phyloP scores from a whole-genome alignment of 306 rosid genomes.

The Sicyos edulis region DNA sequence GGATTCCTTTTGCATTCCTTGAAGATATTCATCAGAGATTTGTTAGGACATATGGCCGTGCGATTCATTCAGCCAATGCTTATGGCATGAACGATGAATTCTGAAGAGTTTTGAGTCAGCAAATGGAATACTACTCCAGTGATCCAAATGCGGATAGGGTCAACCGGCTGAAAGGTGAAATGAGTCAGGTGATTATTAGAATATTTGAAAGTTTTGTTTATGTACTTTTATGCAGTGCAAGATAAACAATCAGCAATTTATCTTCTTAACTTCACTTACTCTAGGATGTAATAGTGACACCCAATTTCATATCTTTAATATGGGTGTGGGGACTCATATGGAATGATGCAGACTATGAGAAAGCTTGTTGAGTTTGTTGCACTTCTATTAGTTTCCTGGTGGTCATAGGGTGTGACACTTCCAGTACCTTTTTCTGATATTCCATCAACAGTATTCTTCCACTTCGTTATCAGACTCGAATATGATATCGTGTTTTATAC shows the following conservation, averaged over 20 bases:
- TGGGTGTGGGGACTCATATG: background rate
- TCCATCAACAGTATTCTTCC: background rate
- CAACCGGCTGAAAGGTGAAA: constrained; percentile 90
- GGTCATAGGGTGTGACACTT: background rate
- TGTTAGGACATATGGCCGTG: constrained; percentile 82
- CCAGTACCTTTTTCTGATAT: background rate
- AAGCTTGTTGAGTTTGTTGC: background rate
- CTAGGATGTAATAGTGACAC: background rate
- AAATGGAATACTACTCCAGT: constrained; percentile 75
- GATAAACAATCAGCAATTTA: background rate
- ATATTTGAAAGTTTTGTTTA: background rate
- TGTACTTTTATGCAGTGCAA: background rate
- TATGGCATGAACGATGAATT: constrained; percentile 95
- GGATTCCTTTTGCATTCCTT: constrained; percentile 86
- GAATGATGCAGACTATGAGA: background rate
- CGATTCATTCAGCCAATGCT: constrained; percentile 71
- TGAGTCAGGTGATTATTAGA: constrained; percentile 66
- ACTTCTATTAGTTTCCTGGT: background rate
- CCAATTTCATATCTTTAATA: background rate
- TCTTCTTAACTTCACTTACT: background rate
- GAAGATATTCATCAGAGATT: constrained; percentile 94
- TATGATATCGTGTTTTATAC: background rate
- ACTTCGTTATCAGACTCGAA: background rate
- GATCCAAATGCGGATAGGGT: constrained; percentile 96
- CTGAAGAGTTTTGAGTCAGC: constrained; percentile 86